Conservation (phyloP, 495 filamentous ascomycete species). For the Hyaloscypha hepaticicola region DNA sequence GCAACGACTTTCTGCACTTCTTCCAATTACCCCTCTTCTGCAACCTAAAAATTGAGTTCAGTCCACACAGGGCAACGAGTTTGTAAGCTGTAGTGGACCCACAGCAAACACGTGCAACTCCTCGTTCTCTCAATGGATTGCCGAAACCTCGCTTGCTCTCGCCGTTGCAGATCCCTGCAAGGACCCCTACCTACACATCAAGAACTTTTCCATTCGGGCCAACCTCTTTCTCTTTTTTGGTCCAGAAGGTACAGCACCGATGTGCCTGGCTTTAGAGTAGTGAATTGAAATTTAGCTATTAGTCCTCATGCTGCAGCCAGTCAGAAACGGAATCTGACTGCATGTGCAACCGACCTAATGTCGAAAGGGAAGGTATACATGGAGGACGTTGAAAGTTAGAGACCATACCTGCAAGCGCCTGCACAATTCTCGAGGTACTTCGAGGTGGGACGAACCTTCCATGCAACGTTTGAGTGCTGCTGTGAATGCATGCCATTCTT, state of each 20-base stretch:
- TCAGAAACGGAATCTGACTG: not conserved
- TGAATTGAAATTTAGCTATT: not conserved
- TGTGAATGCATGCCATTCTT: not conserved
- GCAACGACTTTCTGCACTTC: not conserved
- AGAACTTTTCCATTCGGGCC: not conserved
- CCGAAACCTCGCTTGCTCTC: not conserved
- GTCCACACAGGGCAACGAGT: not conserved
- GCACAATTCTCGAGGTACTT: not conserved
- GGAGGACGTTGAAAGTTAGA: not conserved
- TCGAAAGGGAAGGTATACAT: not conserved
- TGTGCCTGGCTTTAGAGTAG: not conserved
- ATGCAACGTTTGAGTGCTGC: not conserved
- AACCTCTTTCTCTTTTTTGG: not conserved
- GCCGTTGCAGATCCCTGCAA: not conserved
- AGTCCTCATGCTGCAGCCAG: not conserved
- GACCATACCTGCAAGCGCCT: not conserved
- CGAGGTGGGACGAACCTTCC: not conserved
- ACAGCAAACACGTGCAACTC: not conserved
- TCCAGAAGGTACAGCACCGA: not conserved
- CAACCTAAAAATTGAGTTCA: not conserved
- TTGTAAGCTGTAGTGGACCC: not conserved
- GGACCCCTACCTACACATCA: not conserved
- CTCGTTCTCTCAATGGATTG: not conserved
- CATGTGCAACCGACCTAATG: not conserved
- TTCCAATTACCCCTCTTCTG: not conserved